Percentiles rank a stretch among this genome's conserved stretches.
phyloP scores from a whole-genome alignment of 169 alveolate species.

The Babesia ovis region DNA sequence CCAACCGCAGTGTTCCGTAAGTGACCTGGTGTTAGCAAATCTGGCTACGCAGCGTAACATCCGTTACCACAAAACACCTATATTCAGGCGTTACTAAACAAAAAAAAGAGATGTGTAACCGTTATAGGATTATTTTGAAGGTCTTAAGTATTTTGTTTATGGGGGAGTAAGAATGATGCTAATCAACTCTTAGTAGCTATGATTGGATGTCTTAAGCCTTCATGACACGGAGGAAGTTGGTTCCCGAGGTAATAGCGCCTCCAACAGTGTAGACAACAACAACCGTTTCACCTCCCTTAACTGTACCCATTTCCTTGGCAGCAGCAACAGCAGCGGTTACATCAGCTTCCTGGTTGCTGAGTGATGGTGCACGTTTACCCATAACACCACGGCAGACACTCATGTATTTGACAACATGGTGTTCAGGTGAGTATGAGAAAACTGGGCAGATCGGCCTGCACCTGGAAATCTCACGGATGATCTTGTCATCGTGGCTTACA shows the following conservation, averaged over 20 bases:
- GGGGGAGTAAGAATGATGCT: not conserved
- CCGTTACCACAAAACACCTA: not conserved
- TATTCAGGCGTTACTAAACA: not conserved
- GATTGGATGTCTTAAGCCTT: conserved; percentile 9
- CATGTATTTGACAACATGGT: conserved; percentile 88
- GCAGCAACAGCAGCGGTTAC: conserved; percentile 84
- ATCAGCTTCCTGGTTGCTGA: conserved; percentile 87
- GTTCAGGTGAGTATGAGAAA: conserved; percentile 89
- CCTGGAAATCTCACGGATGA: conserved; percentile 94
- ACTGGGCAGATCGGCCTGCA: conserved; percentile 93
- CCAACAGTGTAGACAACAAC: conserved; percentile 85
- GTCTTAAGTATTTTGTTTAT: not conserved
- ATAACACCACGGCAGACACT: conserved; percentile 92
- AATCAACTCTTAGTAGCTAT: not conserved
- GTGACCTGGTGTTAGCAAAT: not conserved
- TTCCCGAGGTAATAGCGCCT: not conserved
- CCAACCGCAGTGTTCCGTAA: conserved; percentile 64
- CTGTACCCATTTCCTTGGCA: conserved; percentile 90
- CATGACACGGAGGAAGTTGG: conserved; percentile 15
- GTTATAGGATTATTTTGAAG: not conserved
- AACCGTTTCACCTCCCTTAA: conserved; percentile 89
- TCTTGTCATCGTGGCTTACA: conserved; percentile 94
- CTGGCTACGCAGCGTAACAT: conserved; percentile 17
- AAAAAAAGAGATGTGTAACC: not conserved
- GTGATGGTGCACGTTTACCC: conserved; percentile 88